Base-by-base conservation (phyloP, 2,329 filamentous ascomycete species). In the Colletotrichum cuscutae region DNA sequence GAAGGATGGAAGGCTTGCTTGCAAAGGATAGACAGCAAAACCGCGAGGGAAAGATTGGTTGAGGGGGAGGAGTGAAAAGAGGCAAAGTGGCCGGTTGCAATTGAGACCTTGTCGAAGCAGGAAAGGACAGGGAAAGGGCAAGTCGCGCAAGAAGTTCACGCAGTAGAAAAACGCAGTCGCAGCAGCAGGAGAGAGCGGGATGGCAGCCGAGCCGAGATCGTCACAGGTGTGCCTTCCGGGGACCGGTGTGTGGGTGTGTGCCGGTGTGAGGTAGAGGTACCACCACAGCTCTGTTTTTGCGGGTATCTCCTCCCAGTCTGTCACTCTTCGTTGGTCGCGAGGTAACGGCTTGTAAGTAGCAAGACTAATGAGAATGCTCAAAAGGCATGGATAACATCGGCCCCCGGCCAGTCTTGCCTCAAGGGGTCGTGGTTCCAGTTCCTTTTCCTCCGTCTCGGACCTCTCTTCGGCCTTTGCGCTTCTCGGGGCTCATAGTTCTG, bases 191-290 rank as follows among this genome's bases (percentile, higher is more conserved):
- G 67, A 65, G 28, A 65, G 70, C 60, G 66, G 70, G 22, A 72
- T 56, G 53, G 56, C 60, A 69, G 65, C 69, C 69, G 65, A 69
- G 69, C 69, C 69, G 69, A 72, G 69, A 72, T 72, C 53, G 69
- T 72, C 65, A 59, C 69, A 72, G 69, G 65, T 62, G 69, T 63
- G n/a, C n/a, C 52, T 63, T 68, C 58, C 24, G 37, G 69, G 53
- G 53, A 59, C 65, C 65, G 58, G 58, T 72, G 65, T 52, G 53
- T 46, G 69, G 42, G 63, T 30, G 63, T 30, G n/a, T 28, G 60
- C 24, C 26, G 53, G 58, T 37, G n/a, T 35, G 15, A 71, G 49
- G 68, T 71, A 71, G 46, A 67, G 64, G 63, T 71, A 68, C 68
- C 54, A n/a, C 26, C 13, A 42, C 30, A 71, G 68, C 63, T 70